Evolutionary conservation across 768 basidiomycete species (phyloP).

Genomic region (Clathrus columnatus): DNA sequence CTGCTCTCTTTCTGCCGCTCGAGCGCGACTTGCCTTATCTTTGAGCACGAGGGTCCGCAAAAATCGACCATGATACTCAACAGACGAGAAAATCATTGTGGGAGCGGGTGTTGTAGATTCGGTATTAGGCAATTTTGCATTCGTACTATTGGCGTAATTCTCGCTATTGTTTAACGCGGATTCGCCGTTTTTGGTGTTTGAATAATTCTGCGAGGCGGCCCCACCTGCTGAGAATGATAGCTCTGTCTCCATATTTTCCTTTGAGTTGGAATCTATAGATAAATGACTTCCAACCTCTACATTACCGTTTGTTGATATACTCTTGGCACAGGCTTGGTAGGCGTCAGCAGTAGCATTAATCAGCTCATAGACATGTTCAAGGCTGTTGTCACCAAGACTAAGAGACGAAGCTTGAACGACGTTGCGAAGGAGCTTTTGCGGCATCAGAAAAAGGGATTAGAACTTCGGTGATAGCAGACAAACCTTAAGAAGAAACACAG

Average conservation of each 20-base stretch:
- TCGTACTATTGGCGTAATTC: not conserved
- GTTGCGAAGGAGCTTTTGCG: conserved; percentile 55
- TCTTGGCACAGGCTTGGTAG: conserved; percentile 58
- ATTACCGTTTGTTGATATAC: conserved; percentile 35
- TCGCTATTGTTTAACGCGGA: not conserved
- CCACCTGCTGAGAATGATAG: not conserved
- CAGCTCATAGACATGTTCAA: conserved; percentile 53
- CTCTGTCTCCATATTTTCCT: not conserved
- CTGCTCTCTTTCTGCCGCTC: conserved; percentile 24
- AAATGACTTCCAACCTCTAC: not conserved
- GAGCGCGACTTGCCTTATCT: conserved; percentile 45
- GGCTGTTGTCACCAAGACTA: conserved; percentile 51
- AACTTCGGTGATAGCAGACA: conserved; percentile 2
- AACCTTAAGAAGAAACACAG: conserved; percentile 72
- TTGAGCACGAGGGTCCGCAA: conserved; percentile 58
- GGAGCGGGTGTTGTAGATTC: not conserved
- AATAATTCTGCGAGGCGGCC: not conserved
- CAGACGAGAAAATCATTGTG: conserved; percentile 35
- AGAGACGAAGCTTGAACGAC: conserved; percentile 25
- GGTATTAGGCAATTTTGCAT: not conserved
- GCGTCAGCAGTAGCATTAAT: conserved; percentile 70
- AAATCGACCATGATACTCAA: conserved; percentile 76
- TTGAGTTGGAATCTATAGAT: not conserved
- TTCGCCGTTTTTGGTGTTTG: not conserved
- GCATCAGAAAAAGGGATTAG: not conserved